Percentiles rank a stretch among this genome's conserved stretches.
Conservation (phyloP, 2,329 filamentous ascomycete genomes). For the Talaromyces sp. region DNA sequence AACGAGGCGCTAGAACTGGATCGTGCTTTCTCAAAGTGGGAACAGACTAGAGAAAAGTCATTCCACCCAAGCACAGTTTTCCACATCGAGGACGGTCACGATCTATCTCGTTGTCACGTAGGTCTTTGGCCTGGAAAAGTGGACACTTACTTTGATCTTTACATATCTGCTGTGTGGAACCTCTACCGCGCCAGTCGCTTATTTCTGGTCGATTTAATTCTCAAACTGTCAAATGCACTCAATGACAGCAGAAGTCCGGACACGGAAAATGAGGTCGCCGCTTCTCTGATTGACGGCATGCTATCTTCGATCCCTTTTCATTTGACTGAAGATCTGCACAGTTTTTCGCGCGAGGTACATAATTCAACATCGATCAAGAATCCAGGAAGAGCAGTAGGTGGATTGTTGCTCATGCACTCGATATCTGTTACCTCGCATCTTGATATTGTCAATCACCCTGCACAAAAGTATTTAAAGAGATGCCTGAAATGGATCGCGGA, state of each 20-base stretch:
- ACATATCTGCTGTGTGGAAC: conserved; percentile 9
- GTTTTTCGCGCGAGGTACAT: background rate
- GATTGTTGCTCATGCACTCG: conserved; percentile 13
- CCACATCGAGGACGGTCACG: background rate
- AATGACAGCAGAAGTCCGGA: background rate
- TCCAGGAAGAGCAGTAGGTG: conserved; percentile 2
- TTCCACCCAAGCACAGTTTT: background rate
- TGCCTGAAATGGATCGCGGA: conserved; percentile 9
- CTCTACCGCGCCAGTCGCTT: background rate
- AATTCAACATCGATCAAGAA: background rate
- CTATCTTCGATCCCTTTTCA: conserved; percentile 11
- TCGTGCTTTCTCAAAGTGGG: background rate
- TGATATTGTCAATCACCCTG: background rate
- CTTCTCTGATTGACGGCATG: background rate
- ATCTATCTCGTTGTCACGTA: background rate
- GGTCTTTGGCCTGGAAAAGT: conserved; percentile 6
- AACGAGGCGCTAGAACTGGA: conserved; percentile 1
- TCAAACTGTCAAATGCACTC: background rate
- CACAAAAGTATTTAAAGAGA: background rate
- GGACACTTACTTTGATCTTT: conserved; percentile 10
- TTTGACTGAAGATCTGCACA: conserved; percentile 5
- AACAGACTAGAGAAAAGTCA: background rate
- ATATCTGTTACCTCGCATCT: conserved; percentile 5
- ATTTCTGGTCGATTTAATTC: background rate
- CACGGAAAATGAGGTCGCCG: background rate